Percentiles rank a stretch among this genome's conserved stretches.
phyloP scores from a whole-genome alignment of 179 eudicot species.

The Silene coronaria region DNA sequence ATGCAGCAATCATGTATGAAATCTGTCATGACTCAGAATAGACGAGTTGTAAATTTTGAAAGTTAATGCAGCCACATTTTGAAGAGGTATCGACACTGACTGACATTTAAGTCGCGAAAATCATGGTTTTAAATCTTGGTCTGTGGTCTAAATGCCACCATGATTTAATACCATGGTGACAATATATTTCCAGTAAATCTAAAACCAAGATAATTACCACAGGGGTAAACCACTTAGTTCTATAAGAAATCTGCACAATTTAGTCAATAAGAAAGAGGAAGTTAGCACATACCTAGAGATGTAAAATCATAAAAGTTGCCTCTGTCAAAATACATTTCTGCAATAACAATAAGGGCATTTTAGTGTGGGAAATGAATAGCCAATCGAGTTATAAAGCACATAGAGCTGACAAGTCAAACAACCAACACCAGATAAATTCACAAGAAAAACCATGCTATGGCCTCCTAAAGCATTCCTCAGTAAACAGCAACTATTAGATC shows the following conservation, averaged over 20 bases:
- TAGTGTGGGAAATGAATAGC: neutral
- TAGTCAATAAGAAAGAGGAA: neutral
- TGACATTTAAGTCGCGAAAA: too few species aligned
- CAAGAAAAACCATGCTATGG: neutral
- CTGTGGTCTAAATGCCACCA: too few species aligned
- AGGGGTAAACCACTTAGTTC: neutral
- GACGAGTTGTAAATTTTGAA: too few species aligned
- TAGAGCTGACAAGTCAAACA: constrained; percentile 1
- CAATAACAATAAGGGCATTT: constrained; percentile 22
- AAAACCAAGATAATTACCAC: too few species aligned
- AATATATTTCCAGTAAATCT: too few species aligned
- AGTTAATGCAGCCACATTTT: too few species aligned
- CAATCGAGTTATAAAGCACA: neutral
- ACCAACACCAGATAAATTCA: neutral
- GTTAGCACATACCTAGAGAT: constrained; percentile 70
- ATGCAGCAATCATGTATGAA: neutral
- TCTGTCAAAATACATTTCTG: constrained; percentile 95
- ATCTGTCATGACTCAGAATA: too few species aligned
- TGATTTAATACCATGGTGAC: too few species aligned
- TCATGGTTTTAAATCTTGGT: too few species aligned
- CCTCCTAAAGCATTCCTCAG: neutral
- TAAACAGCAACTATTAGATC: neutral
- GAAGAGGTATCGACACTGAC: too few species aligned
- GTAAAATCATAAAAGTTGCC: constrained; percentile 97
- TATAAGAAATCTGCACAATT: neutral